phyloP scores from a whole-genome alignment of 1,139 yeast species.

The Suhomyces guaymorum region DNA sequence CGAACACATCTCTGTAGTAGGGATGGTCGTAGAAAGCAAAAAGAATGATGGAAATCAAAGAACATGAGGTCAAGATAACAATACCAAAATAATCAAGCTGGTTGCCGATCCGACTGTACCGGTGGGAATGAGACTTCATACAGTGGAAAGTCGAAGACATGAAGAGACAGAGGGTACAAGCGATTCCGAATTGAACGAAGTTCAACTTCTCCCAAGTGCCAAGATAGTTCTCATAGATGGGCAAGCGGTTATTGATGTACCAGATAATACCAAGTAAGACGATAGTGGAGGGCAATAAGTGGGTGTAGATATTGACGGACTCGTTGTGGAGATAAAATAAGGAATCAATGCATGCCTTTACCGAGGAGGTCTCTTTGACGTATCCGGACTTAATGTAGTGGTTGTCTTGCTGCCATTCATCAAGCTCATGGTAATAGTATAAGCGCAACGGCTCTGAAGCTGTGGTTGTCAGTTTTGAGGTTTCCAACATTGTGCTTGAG shows the following conservation, averaged over 20 bases:
- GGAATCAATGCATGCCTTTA: conserved; percentile 51
- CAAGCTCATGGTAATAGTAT: conserved; percentile 48
- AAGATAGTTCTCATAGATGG: conserved; percentile 43
- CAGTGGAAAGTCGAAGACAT: conserved; percentile 80
- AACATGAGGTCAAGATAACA: conserved; percentile 70
- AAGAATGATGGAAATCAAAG: conserved; percentile 68
- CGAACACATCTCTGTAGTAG: conserved; percentile 42
- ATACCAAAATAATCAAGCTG: conserved; percentile 88
- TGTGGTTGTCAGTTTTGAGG: not conserved
- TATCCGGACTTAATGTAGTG: conserved; percentile 75
- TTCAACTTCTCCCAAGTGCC: conserved; percentile 45
- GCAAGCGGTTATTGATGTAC: conserved; percentile 31
- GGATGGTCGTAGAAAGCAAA: conserved; percentile 64
- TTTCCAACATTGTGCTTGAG: not conserved
- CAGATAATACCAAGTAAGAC: conserved; percentile 29
- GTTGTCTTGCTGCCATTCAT: conserved; percentile 87
- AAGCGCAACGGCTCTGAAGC: not conserved
- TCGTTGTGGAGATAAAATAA: conserved; percentile 79
- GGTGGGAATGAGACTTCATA: conserved; percentile 70
- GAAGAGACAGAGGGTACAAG: conserved; percentile 57
- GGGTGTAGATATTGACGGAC: conserved; percentile 79
- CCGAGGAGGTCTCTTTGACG: conserved; percentile 66
- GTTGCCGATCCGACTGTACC: conserved; percentile 66
- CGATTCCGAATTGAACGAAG: conserved; percentile 42
- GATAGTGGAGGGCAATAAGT: conserved; percentile 64